Evolutionary conservation across 2,329 filamentous ascomycete genomes (phyloP).

Genomic region (Aspergillus clavatus): DNA sequence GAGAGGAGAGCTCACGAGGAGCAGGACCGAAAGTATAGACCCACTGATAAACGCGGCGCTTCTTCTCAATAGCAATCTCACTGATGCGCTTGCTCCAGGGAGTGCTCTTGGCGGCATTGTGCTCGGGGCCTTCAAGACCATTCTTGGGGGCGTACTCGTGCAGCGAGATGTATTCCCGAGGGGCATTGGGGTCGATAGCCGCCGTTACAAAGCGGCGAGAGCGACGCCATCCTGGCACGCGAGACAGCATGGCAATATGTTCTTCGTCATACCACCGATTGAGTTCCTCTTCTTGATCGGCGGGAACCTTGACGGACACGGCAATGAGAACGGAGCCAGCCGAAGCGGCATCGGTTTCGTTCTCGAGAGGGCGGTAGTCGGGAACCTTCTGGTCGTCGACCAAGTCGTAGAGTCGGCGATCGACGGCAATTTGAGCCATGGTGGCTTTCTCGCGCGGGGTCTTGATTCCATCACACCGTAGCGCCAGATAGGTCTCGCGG

Average conservation of each 20-base stretch:
- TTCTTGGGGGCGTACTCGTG: conserved; percentile 69
- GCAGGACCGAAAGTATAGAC: conserved; percentile 77
- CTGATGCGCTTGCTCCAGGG: conserved; percentile 57
- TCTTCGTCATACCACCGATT: conserved; percentile 70
- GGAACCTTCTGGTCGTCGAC: conserved; percentile 53
- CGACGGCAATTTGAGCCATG: conserved; percentile 63
- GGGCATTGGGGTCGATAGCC: conserved; percentile 53
- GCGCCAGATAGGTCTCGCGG: conserved; percentile 58
- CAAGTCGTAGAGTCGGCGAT: conserved; percentile 66
- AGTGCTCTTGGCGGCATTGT: conserved; percentile 59
- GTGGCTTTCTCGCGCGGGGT: conserved; percentile 57
- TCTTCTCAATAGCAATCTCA: conserved; percentile 55
- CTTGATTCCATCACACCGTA: conserved; percentile 46
- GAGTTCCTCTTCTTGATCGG: conserved; percentile 53
- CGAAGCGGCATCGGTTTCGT: conserved; percentile 55
- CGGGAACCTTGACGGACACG: conserved; percentile 56
- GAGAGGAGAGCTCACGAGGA: conserved; percentile 60
- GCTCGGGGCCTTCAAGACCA: conserved; percentile 60
- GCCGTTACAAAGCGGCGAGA: conserved; percentile 67
- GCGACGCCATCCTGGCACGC: conserved; percentile 73
- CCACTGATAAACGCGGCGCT: conserved; percentile 61
- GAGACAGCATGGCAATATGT: conserved; percentile 65
- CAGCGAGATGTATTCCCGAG: conserved; percentile 59
- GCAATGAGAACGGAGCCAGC: conserved; percentile 59
- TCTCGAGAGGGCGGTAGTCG: conserved; percentile 57